Conservation (phyloP, 768 basidiomycete genomes). For the Filobasidium wieringae region DNA sequence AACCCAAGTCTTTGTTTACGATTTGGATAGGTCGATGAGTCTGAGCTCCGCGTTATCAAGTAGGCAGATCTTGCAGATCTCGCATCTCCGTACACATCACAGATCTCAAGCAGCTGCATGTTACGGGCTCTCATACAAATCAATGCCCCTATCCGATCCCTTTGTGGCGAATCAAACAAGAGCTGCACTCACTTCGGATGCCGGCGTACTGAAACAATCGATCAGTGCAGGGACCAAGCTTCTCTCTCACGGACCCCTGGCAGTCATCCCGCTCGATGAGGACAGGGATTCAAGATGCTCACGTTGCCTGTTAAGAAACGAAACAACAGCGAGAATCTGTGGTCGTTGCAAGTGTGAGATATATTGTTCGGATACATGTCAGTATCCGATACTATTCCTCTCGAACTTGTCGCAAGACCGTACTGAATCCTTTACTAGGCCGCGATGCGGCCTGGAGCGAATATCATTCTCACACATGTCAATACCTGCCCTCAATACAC, state of each 20-base stretch:
- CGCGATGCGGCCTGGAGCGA: conserved; percentile 6
- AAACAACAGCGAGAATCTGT: background rate
- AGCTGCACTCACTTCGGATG: too few species aligned
- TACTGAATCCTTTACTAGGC: background rate
- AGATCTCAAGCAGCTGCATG: too few species aligned
- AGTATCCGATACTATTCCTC: background rate
- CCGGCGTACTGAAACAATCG: too few species aligned
- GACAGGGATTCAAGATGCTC: background rate
- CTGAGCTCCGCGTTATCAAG: too few species aligned
- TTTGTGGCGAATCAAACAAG: too few species aligned
- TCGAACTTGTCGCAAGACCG: background rate
- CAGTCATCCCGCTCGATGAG: background rate
- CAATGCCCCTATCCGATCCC: too few species aligned
- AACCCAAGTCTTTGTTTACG: too few species aligned
- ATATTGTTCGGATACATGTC: conserved; percentile 4
- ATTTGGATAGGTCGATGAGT: too few species aligned
- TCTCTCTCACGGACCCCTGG: background rate
- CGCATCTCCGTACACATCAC: too few species aligned
- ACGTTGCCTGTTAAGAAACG: background rate
- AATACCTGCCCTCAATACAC: conserved; percentile 1
- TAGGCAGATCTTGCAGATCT: too few species aligned
- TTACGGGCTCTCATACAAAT: too few species aligned
- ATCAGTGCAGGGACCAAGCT: background rate
- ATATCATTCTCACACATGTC: conserved; percentile 8
- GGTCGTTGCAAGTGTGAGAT: background rate